These are phyloP conservation scores for Hypholoma sublateritium DNA, from an alignment of 768 basidiomycete species.

Conservation along the genomic window DNA sequence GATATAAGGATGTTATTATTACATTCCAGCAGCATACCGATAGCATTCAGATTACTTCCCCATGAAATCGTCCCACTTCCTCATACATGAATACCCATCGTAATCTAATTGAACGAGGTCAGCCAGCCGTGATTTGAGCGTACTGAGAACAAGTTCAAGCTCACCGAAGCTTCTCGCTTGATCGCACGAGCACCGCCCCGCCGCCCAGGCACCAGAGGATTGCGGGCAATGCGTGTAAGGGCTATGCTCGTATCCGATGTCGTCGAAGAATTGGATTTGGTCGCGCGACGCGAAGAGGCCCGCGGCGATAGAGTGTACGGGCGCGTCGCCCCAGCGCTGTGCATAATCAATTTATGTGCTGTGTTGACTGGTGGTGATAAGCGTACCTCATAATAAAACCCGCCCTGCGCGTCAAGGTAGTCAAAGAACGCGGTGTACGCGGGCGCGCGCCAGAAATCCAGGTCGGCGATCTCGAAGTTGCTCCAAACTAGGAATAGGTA, in stretches of 20 bases:
- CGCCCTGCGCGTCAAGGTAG: conserved; percentile 57
- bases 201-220: conserved; percentile 42
- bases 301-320: conserved; percentile 68
- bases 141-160: conserved; percentile 16
- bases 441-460: conserved; percentile 64
- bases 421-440: conserved; percentile 70
- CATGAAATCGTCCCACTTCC: conserved; percentile 47
- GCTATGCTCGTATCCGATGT: conserved; percentile 77
- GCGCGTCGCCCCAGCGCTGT: conserved; percentile 58
- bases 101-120: conserved; percentile 37
- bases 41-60: conserved; percentile 3
- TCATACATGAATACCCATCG: conserved; percentile 57
- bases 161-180: conserved; percentile 55
- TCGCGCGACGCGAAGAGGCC: conserved; percentile 56
- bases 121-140: neutral
- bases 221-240: conserved; percentile 72
- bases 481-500: conserved; percentile 44
- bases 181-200: conserved; percentile 66
- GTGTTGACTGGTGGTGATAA: neutral
- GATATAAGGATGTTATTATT: neutral
- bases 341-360: neutral
- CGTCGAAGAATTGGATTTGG: conserved; percentile 72
- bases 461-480: conserved; percentile 71
- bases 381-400: conserved; percentile 70
- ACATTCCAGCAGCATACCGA: neutral